A percentile compares a stretch with the other conserved stretches of the same genome.
phyloP scores from a whole-genome alignment of 139 green algal species.

The Edaphochlamys debaryana region DNA sequence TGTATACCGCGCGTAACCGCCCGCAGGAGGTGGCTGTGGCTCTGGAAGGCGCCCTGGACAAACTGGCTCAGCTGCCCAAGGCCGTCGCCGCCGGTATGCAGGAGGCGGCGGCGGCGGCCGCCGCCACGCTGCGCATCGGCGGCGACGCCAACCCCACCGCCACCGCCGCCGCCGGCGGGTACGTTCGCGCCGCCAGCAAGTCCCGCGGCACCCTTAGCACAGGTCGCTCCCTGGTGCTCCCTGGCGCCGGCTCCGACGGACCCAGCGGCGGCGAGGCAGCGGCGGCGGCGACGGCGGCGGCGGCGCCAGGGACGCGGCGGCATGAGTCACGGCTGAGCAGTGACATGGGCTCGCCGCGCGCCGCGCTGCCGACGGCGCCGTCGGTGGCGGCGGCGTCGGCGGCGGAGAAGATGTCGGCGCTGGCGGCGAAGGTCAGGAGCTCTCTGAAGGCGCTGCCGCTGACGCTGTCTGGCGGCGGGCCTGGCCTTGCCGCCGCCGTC shows the following conservation, averaged over 20 bases:
- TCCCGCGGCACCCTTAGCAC: too few species aligned
- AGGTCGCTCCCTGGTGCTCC: too few species aligned
- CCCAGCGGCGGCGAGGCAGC: too few species aligned
- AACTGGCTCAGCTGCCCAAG: background rate
- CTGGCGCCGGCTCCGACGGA: too few species aligned
- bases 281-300: background rate
- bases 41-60: constrained; percentile 19
- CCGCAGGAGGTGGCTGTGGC: constrained; percentile 1
- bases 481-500: too few species aligned
- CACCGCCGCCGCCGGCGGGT: too few species aligned
- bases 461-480: too few species aligned
- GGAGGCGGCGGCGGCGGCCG: constrained; percentile 5
- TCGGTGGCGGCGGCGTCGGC: background rate
- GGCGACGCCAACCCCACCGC: background rate
- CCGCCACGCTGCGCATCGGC: background rate
- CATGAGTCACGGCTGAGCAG: constrained; percentile 1
- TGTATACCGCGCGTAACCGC: too few species aligned
- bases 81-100: constrained; percentile 6
- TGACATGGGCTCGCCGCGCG: constrained; percentile 20
- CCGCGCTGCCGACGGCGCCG: background rate
- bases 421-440: background rate
- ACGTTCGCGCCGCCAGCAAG: too few species aligned
- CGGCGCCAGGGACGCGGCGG: background rate
- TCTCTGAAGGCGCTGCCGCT: background rate
- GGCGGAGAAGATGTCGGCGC: constrained; percentile 4